Conservation (phyloP, 257 asterid genomes). For the Capsicum rhomboideum region DNA sequence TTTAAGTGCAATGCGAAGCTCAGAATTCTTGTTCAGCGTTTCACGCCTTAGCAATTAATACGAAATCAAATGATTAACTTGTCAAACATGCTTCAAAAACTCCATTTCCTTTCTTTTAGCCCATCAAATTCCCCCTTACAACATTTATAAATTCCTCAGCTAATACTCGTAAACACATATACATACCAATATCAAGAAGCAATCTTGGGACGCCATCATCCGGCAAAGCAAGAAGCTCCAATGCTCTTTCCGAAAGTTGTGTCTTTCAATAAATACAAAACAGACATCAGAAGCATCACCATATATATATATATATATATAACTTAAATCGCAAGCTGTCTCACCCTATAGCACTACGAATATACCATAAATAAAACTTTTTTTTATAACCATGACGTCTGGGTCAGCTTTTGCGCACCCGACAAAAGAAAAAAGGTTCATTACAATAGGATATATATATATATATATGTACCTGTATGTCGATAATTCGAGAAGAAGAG, state of each 20-base stretch:
- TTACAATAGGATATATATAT: not conserved
- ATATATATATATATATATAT: no score
- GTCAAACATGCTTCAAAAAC: not conserved
- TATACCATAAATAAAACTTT: not conserved
- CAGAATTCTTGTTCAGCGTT: not conserved
- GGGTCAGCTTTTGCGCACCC: no score
- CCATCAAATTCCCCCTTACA: not conserved
- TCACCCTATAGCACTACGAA: not conserved
- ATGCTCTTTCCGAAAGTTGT: constrained; percentile 77
- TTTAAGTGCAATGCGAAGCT: not conserved
- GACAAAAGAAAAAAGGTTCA: not conserved
- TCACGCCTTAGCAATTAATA: not conserved
- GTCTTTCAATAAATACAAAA: constrained; percentile 31
- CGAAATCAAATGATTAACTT: not conserved
- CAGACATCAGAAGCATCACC: not conserved
- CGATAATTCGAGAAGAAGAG: constrained; percentile 92
- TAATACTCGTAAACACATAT: not conserved
- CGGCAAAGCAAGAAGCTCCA: constrained; percentile 90
- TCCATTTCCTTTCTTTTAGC: not conserved
- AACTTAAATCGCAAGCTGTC: not conserved
- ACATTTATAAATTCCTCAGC: not conserved
- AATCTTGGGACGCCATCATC: constrained; percentile 71
- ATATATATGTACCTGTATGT: constrained; percentile 53
- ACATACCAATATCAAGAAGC: constrained; percentile 82
- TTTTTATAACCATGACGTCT: no score